Conservation (phyloP, 1,139 yeast species). For the Pichia cactophila region DNA sequence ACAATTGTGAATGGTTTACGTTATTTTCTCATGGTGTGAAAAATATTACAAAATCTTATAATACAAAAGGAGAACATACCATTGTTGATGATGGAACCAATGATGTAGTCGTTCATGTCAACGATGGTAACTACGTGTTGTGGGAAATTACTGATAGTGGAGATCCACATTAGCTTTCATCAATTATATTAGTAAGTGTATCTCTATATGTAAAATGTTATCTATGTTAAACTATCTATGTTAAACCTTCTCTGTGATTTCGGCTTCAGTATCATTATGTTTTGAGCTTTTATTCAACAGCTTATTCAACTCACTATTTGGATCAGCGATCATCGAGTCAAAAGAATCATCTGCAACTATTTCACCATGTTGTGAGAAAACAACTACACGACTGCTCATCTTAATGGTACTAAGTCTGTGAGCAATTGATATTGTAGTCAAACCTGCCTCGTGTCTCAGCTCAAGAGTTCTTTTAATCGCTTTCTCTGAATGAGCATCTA, state of each 20-base stretch:
- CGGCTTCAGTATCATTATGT: conserved; percentile 23
- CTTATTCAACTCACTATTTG: conserved; percentile 61
- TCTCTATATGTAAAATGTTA: not conserved
- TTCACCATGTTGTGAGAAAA: conserved; percentile 60
- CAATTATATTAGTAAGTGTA: not conserved
- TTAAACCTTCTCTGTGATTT: conserved; percentile 11
- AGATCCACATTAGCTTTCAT: conserved; percentile 15
- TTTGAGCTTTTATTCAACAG: conserved; percentile 41
- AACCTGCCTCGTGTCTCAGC: conserved; percentile 48
- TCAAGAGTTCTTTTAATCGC: conserved; percentile 63
- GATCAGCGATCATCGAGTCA: conserved; percentile 49
- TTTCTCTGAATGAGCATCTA: conserved; percentile 78
- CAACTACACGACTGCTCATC: conserved; percentile 75
- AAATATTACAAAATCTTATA: conserved; percentile 23
- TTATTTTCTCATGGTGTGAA: conserved; percentile 23
- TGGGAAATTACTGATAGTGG: conserved; percentile 27
- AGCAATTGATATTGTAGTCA: conserved; percentile 87
- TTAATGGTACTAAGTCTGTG: conserved; percentile 82
- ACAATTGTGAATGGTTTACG: conserved; percentile 18
- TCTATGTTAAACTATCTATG: too few relatives aligned
- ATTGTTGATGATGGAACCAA: conserved; percentile 25
- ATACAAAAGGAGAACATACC: conserved; percentile 20
- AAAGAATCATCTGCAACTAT: conserved; percentile 79
- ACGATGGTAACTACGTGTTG: conserved; percentile 14
- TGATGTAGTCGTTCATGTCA: conserved; percentile 17